phyloP scores from a whole-genome alignment of 441 rosid species.

The Brassica balearica region DNA sequence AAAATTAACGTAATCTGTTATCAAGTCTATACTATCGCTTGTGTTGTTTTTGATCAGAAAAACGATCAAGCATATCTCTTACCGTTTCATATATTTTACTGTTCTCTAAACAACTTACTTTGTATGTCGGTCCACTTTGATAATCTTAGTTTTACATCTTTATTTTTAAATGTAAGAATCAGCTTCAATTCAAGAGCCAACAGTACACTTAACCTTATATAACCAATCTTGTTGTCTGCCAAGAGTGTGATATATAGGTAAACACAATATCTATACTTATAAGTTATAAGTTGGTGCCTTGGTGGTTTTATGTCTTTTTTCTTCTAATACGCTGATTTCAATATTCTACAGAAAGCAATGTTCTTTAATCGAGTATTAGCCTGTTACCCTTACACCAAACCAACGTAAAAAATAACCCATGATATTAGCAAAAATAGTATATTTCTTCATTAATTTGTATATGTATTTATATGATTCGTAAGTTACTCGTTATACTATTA shows the following conservation, averaged over 20 bases:
- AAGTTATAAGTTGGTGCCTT: too few relatives aligned
- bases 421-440: too few relatives aligned
- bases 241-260: conserved; percentile 16
- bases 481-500: too few relatives aligned
- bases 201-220: conserved; percentile 11
- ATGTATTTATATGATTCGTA: too few relatives aligned
- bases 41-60: not conserved
- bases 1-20: not conserved
- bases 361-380: too few relatives aligned
- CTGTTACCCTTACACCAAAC: too few relatives aligned
- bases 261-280: not conserved
- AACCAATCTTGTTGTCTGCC: conserved; percentile 1
- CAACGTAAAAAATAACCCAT: too few relatives aligned
- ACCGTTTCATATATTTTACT: not conserved
- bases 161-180: not conserved
- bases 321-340: too few relatives aligned
- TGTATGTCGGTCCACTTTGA: conserved; percentile 14
- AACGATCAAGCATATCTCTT: not conserved
- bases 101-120: not conserved
- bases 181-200: not conserved
- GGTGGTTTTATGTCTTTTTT: too few relatives aligned
- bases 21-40: not conserved
- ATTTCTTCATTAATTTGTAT: too few relatives aligned
- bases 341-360: too few relatives aligned
- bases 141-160: not conserved